Percentiles rank a stretch among this genome's conserved stretches.
These are phyloP conservation scores for Penicillium sp. DNA, from an alignment of 2,329 filamentous ascomycete species.

Conservation along the genomic window DNA sequence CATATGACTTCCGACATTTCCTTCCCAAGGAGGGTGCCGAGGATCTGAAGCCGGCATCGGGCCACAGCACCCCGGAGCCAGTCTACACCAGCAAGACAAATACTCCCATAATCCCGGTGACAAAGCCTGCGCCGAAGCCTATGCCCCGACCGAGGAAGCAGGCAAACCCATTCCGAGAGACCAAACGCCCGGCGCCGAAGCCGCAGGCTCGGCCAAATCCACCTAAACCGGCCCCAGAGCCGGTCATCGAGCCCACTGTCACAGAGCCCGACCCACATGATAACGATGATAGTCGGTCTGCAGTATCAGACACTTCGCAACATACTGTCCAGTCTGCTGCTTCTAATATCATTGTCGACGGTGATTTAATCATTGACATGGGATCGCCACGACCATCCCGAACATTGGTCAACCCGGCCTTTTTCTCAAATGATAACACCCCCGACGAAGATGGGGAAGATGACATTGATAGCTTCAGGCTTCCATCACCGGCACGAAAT, in stretches of 20 bases:
- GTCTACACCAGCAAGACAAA: slow-evolving; percentile 31
- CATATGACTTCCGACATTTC: slow-evolving; percentile 53
- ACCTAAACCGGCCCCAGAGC: slow-evolving; percentile 16
- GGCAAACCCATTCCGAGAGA: slow-evolving; percentile 37
- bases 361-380: slow-evolving; percentile 51
- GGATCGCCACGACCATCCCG: slow-evolving; percentile 46
- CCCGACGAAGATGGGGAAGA: slow-evolving; percentile 32
- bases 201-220: slow-evolving; percentile 20
- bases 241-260: slow-evolving; percentile 13
- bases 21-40: slow-evolving; percentile 43
- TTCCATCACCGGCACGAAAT: slow-evolving; percentile 37
- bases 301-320: slow-evolving; percentile 34
- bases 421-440: slow-evolving; percentile 45
- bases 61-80: slow-evolving; percentile 39
- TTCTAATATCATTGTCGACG: slow-evolving; percentile 49
- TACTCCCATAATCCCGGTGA: slow-evolving; percentile 36
- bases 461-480: slow-evolving; percentile 22
- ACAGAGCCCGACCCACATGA: slow-evolving; percentile 26
- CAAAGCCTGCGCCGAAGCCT: slow-evolving; percentile 28
- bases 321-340: slow-evolving; percentile 36
- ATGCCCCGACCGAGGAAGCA: slow-evolving; percentile 30
- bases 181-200: slow-evolving; percentile 21
- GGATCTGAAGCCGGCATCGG: slow-evolving; percentile 35
- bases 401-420: slow-evolving; percentile 41
- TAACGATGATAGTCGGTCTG: slow-evolving; percentile 27